Conservation (phyloP, 257 asterid genomes). For the Perilla frutescens region DNA sequence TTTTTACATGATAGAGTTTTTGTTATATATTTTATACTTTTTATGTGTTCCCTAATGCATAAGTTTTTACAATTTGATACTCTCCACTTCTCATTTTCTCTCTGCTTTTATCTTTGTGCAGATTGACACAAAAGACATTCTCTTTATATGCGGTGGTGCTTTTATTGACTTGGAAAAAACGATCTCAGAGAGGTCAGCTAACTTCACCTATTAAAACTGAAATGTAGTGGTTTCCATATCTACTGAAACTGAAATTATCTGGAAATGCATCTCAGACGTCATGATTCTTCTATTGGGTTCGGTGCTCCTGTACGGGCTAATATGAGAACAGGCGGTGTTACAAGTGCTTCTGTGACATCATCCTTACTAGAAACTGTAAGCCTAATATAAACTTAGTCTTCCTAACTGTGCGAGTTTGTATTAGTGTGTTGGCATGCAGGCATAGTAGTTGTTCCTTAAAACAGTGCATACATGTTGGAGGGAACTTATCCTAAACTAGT, state of each 20-base stretch:
- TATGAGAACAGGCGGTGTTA: conserved; percentile 83
- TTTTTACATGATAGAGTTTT: too few species aligned
- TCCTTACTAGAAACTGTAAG: conserved; percentile 91
- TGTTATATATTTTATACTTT: not conserved
- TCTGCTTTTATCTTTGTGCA: conserved; percentile 37
- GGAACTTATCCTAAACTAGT: not conserved
- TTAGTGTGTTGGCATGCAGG: too few species aligned
- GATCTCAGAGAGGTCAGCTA: conserved; percentile 85
- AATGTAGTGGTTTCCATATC: conserved; percentile 2
- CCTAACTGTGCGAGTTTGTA: not conserved
- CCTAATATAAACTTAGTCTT: not conserved
- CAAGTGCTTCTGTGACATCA: conserved; percentile 85
- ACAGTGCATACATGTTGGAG: not conserved
- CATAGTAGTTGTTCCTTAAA: not conserved
- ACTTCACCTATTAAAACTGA: conserved; percentile 5
- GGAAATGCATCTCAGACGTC: conserved; percentile 70
- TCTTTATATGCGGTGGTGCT: conserved; percentile 98
- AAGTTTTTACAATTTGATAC: not conserved
- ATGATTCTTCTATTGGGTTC: conserved; percentile 97
- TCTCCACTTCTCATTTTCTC: not conserved
- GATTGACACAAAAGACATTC: conserved; percentile 99
- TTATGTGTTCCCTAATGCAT: not conserved
- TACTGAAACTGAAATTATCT: conserved; percentile 30
- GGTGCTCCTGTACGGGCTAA: conserved; percentile 97
- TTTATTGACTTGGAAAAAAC: conserved; percentile 97